Evolutionary conservation across 495 filamentous ascomycete species (phyloP).

Genomic region (Platismatia glauca): DNA sequence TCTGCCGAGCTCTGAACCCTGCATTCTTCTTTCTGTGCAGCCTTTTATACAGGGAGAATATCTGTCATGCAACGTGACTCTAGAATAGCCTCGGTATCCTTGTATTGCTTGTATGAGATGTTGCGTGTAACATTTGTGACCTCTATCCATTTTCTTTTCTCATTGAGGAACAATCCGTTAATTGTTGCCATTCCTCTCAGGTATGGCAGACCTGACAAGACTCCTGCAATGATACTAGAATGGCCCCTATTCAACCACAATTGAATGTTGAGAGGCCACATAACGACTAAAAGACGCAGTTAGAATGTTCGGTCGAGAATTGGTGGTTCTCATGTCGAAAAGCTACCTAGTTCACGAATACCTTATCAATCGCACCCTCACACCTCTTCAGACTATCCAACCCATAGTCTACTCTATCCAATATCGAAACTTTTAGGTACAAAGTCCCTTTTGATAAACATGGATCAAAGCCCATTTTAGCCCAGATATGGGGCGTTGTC

Average conservation of each 20-base stretch:
- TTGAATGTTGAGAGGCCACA: background rate
- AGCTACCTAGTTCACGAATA: too few relatives aligned
- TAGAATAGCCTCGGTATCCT: background rate
- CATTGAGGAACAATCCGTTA: background rate
- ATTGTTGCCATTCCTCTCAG: background rate
- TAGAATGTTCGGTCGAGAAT: background rate
- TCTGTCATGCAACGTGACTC: background rate
- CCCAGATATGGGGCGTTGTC: too few relatives aligned
- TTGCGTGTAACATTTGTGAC: background rate
- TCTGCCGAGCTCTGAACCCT: background rate
- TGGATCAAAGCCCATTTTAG: too few relatives aligned
- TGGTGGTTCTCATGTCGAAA: background rate
- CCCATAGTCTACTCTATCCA: too few relatives aligned
- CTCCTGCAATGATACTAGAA: background rate
- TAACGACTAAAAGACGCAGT: background rate
- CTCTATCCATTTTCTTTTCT: background rate
- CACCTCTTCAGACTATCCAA: too few relatives aligned
- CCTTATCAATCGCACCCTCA: too few relatives aligned
- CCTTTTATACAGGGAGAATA: background rate
- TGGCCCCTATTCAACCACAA: background rate
- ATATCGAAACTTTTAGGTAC: too few relatives aligned
- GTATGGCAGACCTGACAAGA: background rate
- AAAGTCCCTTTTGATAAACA: too few relatives aligned
- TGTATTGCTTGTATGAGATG: background rate
- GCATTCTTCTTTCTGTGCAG: background rate